Percentiles rank a stretch among this genome's conserved stretches.
Conservation (phyloP, 2,329 filamentous ascomycete genomes). For the Colletotrichum trifolii region DNA sequence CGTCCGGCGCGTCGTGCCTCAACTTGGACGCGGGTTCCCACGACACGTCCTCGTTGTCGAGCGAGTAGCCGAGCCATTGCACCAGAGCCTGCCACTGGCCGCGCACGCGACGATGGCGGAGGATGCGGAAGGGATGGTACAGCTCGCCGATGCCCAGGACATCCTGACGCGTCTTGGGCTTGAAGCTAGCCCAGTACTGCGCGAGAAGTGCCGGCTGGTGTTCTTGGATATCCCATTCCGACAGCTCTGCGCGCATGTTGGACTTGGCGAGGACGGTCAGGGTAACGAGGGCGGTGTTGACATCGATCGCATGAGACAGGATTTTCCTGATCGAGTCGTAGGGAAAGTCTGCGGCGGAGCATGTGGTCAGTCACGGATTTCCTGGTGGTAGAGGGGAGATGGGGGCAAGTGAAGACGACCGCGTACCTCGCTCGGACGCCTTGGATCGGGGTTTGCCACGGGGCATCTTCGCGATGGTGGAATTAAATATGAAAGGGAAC, state of each 20-base stretch:
- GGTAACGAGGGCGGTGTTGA: conserved; percentile 24
- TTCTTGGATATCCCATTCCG: conserved; percentile 33
- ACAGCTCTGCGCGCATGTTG: conserved; percentile 6
- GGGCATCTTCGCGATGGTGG: conserved; percentile 11
- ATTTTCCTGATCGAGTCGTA: conserved; percentile 31
- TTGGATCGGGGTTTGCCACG: conserved; percentile 14
- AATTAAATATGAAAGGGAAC: not conserved
- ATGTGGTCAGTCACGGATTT: not conserved
- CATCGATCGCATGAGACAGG: conserved; percentile 15
- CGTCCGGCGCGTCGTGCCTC: conserved; percentile 23
- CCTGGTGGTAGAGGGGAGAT: not conserved
- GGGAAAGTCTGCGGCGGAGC: conserved; percentile 7
- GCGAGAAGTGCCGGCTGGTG: conserved; percentile 17
- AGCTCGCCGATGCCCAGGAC: conserved; percentile 29
- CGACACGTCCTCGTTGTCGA: conserved; percentile 25
- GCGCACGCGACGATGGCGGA: conserved; percentile 29
- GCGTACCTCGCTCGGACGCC: conserved; percentile 23
- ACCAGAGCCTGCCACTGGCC: conserved; percentile 33
- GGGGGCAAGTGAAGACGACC: too few relatives aligned
- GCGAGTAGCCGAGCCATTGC: conserved; percentile 29
- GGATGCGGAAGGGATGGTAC: conserved; percentile 27
- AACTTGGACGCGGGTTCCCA: conserved; percentile 31
- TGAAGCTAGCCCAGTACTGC: conserved; percentile 29
- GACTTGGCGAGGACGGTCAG: conserved; percentile 20
- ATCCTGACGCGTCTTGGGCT: conserved; percentile 28